These are phyloP conservation scores for Tanacetum coccineum DNA, from an alignment of 129 eudicot genomes.

Conservation along the genomic window DNA sequence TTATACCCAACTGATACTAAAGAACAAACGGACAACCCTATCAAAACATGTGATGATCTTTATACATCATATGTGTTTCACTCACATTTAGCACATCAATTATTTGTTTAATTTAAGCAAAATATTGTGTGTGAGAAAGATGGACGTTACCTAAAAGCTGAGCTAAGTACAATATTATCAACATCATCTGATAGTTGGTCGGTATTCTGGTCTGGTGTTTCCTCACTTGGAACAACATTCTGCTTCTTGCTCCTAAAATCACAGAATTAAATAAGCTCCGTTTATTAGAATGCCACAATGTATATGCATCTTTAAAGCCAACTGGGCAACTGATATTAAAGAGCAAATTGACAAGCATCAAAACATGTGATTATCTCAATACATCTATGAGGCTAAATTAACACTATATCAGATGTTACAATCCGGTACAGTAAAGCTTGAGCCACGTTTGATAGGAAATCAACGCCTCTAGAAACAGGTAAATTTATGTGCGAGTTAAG, in stretches of 20 bases:
- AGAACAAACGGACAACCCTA: background rate
- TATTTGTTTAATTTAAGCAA: too few species aligned
- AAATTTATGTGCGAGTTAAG: too few species aligned
- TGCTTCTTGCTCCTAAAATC: conserved; percentile 52
- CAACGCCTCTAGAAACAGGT: too few species aligned
- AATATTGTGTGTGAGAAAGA: background rate
- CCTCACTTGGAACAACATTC: conserved; percentile 20
- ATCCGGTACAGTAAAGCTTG: too few species aligned
- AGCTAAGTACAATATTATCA: conserved; percentile 55
- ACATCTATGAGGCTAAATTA: too few species aligned
- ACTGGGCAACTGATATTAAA: conserved; percentile 8
- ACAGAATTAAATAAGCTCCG: conserved; percentile 14
- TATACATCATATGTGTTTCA: too few species aligned
- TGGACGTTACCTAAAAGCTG: conserved; percentile 38
- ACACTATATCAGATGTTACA: too few species aligned
- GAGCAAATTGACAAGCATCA: background rate
- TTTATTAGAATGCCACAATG: conserved; percentile 1
- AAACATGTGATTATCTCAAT: background rate
- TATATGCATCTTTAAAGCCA: conserved; percentile 1
- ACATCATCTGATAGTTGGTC: conserved; percentile 37
- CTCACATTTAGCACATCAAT: too few species aligned
- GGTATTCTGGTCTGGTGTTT: conserved; percentile 23
- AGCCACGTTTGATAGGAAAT: too few species aligned
- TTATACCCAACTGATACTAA: background rate
- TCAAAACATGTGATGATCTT: background rate